A percentile compares a stretch with the other conserved stretches of the same genome.
Conservation (phyloP, 106 monocot species). For the Vanilla planifolia region DNA sequence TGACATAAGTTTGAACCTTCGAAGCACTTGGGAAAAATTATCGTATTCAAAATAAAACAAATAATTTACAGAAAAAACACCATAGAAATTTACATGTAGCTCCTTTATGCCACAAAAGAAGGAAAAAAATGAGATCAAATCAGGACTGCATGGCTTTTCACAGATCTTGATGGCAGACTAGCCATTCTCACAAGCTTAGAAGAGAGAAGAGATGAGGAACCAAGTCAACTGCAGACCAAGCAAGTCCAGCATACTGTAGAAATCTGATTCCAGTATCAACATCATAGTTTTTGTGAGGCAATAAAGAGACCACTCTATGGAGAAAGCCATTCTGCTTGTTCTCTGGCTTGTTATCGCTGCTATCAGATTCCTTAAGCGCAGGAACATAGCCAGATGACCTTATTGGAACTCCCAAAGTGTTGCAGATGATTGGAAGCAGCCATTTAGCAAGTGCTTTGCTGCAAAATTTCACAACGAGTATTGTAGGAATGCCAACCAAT, state of each 20-base stretch:
- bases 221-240: constrained; percentile 85
- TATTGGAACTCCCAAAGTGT: constrained; percentile 63
- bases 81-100: no score
- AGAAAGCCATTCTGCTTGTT: constrained; percentile 30
- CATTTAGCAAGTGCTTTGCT: constrained; percentile 89
- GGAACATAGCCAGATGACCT: constrained; percentile 81
- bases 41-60: no score
- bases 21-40: no score
- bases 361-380: constrained; percentile 36
- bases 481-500: constrained; percentile 69
- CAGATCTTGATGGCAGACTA: no score
- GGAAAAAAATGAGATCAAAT: no score
- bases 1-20: no score
- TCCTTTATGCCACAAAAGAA: no score
- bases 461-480: constrained; percentile 84
- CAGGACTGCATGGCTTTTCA: no score
- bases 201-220: constrained; percentile 64
- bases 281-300: constrained; percentile 45
- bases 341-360: constrained; percentile 21
- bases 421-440: constrained; percentile 76
- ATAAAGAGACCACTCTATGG: constrained; percentile 34
- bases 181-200: constrained; percentile 63
- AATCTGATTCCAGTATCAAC: constrained; percentile 88
- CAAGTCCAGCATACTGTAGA: constrained; percentile 79
- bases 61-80: no score